These are phyloP conservation scores for Ochetophila trinervis DNA, from an alignment of 306 rosid genomes.

Conservation along the genomic window DNA sequence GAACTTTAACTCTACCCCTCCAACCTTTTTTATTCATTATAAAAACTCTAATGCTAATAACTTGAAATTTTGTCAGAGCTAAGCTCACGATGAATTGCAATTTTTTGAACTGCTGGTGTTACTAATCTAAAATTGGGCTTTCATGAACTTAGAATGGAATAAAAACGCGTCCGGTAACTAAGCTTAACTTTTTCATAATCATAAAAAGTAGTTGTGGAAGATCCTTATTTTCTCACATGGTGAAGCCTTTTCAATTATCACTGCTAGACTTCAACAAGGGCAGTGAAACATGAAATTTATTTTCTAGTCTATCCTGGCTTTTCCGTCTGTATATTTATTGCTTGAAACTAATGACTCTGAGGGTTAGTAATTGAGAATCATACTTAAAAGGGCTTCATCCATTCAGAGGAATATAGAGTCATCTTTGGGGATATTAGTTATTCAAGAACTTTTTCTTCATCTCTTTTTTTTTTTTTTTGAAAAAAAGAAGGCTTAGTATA, in stretches of 20 bases:
- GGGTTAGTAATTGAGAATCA: not conserved
- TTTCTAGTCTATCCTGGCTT: not conserved
- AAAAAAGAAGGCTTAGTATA: not conserved
- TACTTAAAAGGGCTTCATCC: not conserved
- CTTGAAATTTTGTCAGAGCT: no score
- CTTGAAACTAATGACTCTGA: not conserved
- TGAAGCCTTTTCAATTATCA: not conserved
- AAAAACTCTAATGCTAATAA: no score
- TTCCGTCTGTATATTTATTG: not conserved
- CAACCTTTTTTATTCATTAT: no score
- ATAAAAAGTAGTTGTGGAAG: not conserved
- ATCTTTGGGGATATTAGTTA: not conserved
- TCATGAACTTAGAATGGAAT: not conserved
- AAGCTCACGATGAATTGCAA: no score
- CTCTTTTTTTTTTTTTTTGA: no score
- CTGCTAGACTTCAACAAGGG: not conserved
- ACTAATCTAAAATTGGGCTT: not conserved
- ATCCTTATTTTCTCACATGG: not conserved
- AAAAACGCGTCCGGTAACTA: not conserved
- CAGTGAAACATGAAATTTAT: constrained; percentile 10
- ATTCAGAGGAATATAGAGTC: not conserved
- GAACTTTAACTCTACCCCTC: no score
- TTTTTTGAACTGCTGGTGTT: no score
- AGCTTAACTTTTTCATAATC: not conserved
- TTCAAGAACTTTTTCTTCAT: not conserved